These are phyloP conservation scores for Agroathelia rolfsii DNA, from an alignment of 1,284 basidiomycete species.

Conservation along the genomic window DNA sequence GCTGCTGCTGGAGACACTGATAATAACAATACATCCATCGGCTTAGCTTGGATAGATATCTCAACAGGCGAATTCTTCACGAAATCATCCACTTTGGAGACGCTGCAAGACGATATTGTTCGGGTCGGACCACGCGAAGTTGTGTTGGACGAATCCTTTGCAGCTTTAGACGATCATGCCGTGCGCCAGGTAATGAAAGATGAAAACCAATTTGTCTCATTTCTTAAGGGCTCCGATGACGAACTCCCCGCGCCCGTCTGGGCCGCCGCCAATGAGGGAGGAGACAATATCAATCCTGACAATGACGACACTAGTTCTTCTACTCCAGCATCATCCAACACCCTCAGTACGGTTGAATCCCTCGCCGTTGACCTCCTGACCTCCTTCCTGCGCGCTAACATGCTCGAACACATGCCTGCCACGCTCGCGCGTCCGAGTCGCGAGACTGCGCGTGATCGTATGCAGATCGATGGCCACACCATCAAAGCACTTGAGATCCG, in stretches of 20 bases:
- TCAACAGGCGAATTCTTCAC: constrained; percentile 92
- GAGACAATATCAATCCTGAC: no score
- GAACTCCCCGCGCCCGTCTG: no score
- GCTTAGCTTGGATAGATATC: constrained; percentile 90
- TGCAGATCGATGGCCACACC: constrained; percentile 89
- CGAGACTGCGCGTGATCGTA: constrained; percentile 48
- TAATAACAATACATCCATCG: no score
- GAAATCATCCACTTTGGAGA: constrained; percentile 43
- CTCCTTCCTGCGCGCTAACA: constrained; percentile 57
- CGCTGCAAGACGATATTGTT: constrained; percentile 74
- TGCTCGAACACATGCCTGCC: constrained; percentile 73
- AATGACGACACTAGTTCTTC: constrained; percentile 8
- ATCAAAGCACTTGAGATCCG: constrained; percentile 84
- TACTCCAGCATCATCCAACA: constrained; percentile 1
- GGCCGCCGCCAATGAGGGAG: no score
- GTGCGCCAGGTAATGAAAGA: constrained; percentile 37
- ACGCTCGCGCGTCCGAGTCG: constrained; percentile 46
- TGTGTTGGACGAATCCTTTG: constrained; percentile 50
- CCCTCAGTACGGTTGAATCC: constrained; percentile 29
- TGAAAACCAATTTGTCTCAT: constrained; percentile 44
- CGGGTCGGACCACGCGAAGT: constrained; percentile 79
- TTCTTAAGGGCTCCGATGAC: no score
- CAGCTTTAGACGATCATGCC: constrained; percentile 28
- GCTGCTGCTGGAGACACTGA: constrained; percentile 13
- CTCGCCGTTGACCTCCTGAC: constrained; percentile 61